Percentiles rank a stretch among this genome's conserved stretches.
Conservation (phyloP, 306 rosid species). For the Dalbergia cochinchinensis region DNA sequence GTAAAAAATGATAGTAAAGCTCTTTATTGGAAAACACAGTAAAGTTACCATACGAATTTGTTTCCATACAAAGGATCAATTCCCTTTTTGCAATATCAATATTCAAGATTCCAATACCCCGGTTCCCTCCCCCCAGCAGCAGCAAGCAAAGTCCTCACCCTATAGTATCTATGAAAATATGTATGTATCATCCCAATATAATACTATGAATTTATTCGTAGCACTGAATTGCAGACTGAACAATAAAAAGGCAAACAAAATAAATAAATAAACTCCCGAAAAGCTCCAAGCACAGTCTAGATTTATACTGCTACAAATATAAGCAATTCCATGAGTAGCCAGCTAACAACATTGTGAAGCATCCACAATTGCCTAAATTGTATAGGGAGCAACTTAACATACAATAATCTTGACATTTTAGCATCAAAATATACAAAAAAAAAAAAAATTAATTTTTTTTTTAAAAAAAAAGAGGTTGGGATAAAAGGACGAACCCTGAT, state of each 20-base stretch:
- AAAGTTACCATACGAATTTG: too few relatives aligned
- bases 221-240: background rate
- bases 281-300: background rate
- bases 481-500: slow-evolving; percentile 61
- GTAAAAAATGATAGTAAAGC: too few relatives aligned
- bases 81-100: background rate
- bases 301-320: background rate
- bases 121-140: background rate
- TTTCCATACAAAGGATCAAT: too few relatives aligned
- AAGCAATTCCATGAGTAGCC: background rate
- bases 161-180: too few relatives aligned
- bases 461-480: too few relatives aligned
- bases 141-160: background rate
- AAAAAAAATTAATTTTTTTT: too few relatives aligned
- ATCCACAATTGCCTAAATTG: slow-evolving; percentile 7
- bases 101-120: background rate
- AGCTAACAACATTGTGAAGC: background rate
- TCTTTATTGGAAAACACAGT: too few relatives aligned
- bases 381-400: background rate
- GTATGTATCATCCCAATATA: background rate
- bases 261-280: background rate
- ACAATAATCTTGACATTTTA: slow-evolving; percentile 20
- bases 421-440: background rate
- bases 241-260: background rate
- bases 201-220: background rate